A percentile compares a stretch with the other conserved stretches of the same genome.
phyloP scores from a whole-genome alignment of 2,329 filamentous ascomycete species.

The Phialocephala subalpina region DNA sequence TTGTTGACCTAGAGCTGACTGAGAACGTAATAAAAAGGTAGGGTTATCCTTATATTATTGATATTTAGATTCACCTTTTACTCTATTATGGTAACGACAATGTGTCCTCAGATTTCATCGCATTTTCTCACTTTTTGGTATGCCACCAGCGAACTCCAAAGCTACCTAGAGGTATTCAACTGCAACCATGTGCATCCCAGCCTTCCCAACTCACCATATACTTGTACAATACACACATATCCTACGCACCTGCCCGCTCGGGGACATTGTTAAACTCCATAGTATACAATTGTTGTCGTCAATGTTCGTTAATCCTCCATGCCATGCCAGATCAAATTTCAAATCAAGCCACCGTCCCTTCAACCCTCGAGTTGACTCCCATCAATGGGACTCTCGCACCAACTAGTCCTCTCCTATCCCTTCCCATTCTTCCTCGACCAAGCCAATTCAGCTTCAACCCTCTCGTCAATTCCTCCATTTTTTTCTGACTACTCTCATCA shows the following conservation, averaged over 20 bases:
- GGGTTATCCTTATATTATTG: neutral
- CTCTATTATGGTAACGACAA: neutral
- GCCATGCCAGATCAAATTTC: neutral
- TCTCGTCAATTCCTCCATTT: slow-evolving; percentile 84
- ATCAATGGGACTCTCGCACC: slow-evolving; percentile 41
- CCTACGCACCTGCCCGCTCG: neutral
- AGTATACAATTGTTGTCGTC: neutral
- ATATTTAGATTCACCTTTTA: neutral
- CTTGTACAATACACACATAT: slow-evolving; percentile 5
- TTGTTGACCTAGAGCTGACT: too few species aligned
- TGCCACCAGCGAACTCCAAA: neutral
- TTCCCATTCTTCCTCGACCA: slow-evolving; percentile 84
- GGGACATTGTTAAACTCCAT: too few species aligned
- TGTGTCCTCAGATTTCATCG: neutral
- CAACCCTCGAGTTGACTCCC: slow-evolving; percentile 10
- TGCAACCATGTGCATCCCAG: neutral
- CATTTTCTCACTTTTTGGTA: neutral
- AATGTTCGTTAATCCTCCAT: neutral
- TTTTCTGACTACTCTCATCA: slow-evolving; percentile 76
- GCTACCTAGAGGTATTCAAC: neutral
- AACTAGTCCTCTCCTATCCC: slow-evolving; percentile 90
- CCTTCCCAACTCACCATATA: neutral
- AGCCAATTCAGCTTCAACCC: slow-evolving; percentile 98
- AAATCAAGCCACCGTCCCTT: slow-evolving; percentile 13
- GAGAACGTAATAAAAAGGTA: neutral